A percentile compares a stretch with the other conserved stretches of the same genome.
Conservation (phyloP, 306 rosid genomes). For the Elaeagnus macrophylla region DNA sequence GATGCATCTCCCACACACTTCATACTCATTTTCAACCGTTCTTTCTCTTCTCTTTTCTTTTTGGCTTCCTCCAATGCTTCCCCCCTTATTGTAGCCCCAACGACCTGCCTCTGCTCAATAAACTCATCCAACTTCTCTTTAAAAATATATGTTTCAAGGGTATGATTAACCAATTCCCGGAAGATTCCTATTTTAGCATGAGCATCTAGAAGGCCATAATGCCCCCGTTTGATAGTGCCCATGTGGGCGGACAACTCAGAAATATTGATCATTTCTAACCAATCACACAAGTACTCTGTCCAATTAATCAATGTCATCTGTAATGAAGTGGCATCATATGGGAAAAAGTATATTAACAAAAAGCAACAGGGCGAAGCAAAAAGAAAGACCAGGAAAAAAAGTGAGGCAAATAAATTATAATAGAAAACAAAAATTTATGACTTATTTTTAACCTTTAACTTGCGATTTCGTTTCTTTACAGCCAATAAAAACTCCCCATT, state of each 20-base stretch:
- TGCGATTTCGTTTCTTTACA: constrained; percentile 44
- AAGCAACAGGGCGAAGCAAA: too few species aligned
- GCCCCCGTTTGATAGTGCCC: constrained; percentile 77
- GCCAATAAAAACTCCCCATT: constrained; percentile 37
- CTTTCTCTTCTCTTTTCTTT: constrained; percentile 65
- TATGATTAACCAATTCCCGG: constrained; percentile 52
- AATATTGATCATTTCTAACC: constrained; percentile 60
- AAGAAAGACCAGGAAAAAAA: neutral
- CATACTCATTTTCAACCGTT: constrained; percentile 30
- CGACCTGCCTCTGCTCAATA: constrained; percentile 68
- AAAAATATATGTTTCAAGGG: constrained; percentile 45
- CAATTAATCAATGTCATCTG: constrained; percentile 82
- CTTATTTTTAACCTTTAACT: constrained; percentile 40
- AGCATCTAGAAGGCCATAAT: constrained; percentile 77
- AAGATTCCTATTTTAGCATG: constrained; percentile 54
- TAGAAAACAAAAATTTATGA: neutral
- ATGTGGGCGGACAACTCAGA: constrained; percentile 38
- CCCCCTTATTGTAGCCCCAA: constrained; percentile 79
- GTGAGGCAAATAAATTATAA: neutral
- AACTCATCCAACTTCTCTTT: constrained; percentile 59
- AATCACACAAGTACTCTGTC: constrained; percentile 73
- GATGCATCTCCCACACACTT: constrained; percentile 14
- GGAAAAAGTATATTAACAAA: neutral
- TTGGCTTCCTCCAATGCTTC: constrained; percentile 62
- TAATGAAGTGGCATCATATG: constrained; percentile 20